Base-by-base conservation (phyloP, 495 filamentous ascomycete genomes). In the Evernia prunastri region DNA sequence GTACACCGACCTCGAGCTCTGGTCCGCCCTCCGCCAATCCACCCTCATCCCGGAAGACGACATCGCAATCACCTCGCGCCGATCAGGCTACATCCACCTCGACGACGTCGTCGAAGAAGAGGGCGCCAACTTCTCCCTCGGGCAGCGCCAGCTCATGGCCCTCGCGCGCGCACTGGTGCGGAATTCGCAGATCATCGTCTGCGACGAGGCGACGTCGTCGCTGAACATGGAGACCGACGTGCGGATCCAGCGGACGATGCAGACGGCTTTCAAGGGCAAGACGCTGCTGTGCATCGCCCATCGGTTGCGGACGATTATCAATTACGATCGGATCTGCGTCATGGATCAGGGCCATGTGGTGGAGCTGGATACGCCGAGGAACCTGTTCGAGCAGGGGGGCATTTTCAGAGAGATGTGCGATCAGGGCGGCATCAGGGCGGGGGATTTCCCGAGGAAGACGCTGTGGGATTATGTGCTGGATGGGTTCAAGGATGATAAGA, bases 281-380 rank as follows among this genome's bases (percentile, higher is more conserved):
- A 78, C 75, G 11, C 47, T 75, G 31, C 13, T 78, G 2, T 45
- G 63, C n/a, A 71, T 78, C 56, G 72, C 75, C 13, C 75, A 78
- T 68, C 71, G 72, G 4, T 45, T 76, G 17, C 56, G 66, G 13
- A 71, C 71, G 2, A 70, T 78, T 40, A 13, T 67, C 15, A 59
- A 67, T 56, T 73, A 63, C 40, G 72, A 77, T 65, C 61, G 64
- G 13, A 65, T 77, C 10, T 64, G 63, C 0, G 71, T 78, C 23
- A 61, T 78, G 51, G 59, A 68, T 5, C 51, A 66, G 29, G 72
- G 73, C 0, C 42, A n/a, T 11, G 51, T 73, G 20, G 63, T 72
- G 0, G 74, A 77, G 58, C 66, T 65, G 45, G 75, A 68, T 59
- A 64, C 54, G 17, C 74, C 76, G 0, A 37, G 39, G 31, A 65